Evolutionary conservation across 768 basidiomycete species (phyloP).

Genomic region (Hericium coralloides): DNA sequence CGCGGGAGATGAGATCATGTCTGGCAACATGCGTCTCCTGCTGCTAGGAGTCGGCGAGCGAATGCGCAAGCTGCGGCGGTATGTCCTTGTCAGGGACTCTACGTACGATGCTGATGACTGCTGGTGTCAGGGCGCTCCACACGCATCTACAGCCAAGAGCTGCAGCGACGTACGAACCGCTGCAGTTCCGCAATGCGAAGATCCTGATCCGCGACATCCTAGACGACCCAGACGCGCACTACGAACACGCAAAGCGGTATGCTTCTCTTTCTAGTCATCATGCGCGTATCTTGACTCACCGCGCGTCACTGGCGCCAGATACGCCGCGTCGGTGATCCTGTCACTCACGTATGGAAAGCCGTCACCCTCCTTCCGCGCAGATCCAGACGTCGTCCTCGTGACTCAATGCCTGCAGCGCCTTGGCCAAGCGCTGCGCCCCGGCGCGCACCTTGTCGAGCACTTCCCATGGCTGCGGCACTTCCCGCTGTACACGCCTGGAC

Average conservation of each 20-base stretch:
- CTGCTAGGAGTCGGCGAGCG: slow-evolving; percentile 20
- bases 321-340: slow-evolving; percentile 31
- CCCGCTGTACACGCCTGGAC: slow-evolving; percentile 42
- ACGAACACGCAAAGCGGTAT: slow-evolving; percentile 27
- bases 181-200: slow-evolving; percentile 26
- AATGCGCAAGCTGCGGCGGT: slow-evolving; percentile 23
- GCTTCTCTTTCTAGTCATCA: background rate
- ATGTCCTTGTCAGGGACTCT: background rate
- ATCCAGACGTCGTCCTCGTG: slow-evolving; percentile 26
- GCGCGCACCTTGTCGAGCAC: slow-evolving; percentile 26
- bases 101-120: background rate
- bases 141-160: slow-evolving; percentile 25
- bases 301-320: slow-evolving; percentile 16
- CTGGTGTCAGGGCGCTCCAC: slow-evolving; percentile 22
- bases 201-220: slow-evolving; percentile 27
- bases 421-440: slow-evolving; percentile 27
- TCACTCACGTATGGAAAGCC: slow-evolving; percentile 31
- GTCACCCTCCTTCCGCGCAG: slow-evolving; percentile 27
- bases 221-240: slow-evolving; percentile 22
- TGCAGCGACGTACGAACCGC: slow-evolving; percentile 23
- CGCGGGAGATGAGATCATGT: slow-evolving; percentile 26
- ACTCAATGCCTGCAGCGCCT: slow-evolving; percentile 28
- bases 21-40: slow-evolving; percentile 25
- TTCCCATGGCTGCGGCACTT: slow-evolving; percentile 31
- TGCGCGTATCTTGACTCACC: background rate